phyloP scores from a whole-genome alignment of 1,284 basidiomycete genomes.

The Marasmius tenuissimus region DNA sequence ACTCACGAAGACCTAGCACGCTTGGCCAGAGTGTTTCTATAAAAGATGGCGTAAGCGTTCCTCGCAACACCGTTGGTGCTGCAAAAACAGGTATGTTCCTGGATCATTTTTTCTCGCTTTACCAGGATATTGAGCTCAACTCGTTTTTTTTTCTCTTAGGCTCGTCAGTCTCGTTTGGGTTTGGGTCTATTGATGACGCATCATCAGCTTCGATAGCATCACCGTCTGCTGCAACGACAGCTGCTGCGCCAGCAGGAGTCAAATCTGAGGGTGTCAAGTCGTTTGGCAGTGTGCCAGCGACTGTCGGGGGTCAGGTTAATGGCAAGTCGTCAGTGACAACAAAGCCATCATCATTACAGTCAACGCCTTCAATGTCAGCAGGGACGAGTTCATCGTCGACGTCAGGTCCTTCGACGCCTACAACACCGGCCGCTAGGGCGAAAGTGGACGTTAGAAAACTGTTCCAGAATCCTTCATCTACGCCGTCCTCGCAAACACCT shows the following conservation, averaged over 20 bases:
- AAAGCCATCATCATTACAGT: slow-evolving; percentile 29
- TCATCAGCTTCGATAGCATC: slow-evolving; percentile 64
- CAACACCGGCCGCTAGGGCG: slow-evolving; percentile 36
- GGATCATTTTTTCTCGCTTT: slow-evolving; percentile 8
- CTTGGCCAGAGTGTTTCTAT: slow-evolving; percentile 68
- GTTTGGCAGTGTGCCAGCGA: slow-evolving; percentile 73
- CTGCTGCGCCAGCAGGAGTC: background rate
- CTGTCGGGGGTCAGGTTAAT: slow-evolving; percentile 46
- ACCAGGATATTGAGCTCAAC: slow-evolving; percentile 10
- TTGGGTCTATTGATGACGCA: slow-evolving; percentile 81
- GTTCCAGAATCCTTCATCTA: slow-evolving; percentile 57
- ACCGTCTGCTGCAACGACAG: slow-evolving; percentile 46
- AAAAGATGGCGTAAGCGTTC: slow-evolving; percentile 73
- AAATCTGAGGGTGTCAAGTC: slow-evolving; percentile 65
- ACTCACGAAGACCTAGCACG: slow-evolving; percentile 71
- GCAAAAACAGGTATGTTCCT: slow-evolving; percentile 60
- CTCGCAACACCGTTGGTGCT: slow-evolving; percentile 54
- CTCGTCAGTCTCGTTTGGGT: slow-evolving; percentile 78
- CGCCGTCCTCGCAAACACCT: slow-evolving; percentile 33
- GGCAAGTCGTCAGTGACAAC: slow-evolving; percentile 51
- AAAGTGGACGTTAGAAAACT: slow-evolving; percentile 68
- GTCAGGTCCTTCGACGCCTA: slow-evolving; percentile 29
- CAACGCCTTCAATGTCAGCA: slow-evolving; percentile 33
- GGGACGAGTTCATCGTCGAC: slow-evolving; percentile 32
- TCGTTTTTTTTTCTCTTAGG: slow-evolving; percentile 33